Percentiles rank a stretch among this genome's conserved stretches.
These are phyloP conservation scores for Aspergillus coremiiformis DNA, from an alignment of 495 filamentous ascomycete species.

Conservation along the genomic window DNA sequence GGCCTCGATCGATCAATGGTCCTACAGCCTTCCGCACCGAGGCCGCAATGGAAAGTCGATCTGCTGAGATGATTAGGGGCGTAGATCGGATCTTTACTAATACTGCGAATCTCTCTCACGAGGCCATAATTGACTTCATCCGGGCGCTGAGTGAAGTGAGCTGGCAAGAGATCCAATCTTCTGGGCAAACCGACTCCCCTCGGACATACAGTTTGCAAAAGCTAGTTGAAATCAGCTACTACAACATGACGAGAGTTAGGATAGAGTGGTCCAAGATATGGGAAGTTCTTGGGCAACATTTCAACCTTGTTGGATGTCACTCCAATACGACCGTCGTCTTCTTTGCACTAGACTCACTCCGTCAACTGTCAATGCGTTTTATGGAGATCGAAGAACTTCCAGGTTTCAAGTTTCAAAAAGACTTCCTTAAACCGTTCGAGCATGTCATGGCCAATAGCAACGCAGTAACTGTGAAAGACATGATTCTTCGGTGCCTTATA, in stretches of 20 bases:
- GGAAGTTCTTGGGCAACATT: slow-evolving; percentile 92
- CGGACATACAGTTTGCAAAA: slow-evolving; percentile 96
- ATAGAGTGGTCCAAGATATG: slow-evolving; percentile 98
- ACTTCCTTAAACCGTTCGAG: slow-evolving; percentile 97
- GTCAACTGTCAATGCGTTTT: slow-evolving; percentile 95
- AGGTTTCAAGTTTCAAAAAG: slow-evolving; percentile 99
- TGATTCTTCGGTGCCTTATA: slow-evolving; percentile 92
- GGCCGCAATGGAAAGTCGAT: slow-evolving; percentile 84
- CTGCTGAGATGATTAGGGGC: slow-evolving; percentile 82
- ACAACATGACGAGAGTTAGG: slow-evolving; percentile 97
- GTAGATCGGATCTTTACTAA: slow-evolving; percentile 96
- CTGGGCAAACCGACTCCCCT: slow-evolving; percentile 87
- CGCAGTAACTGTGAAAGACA: slow-evolving; percentile 89
- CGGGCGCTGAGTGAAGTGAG: slow-evolving; percentile 89
- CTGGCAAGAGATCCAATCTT: slow-evolving; percentile 98
- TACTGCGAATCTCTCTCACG: slow-evolving; percentile 84
- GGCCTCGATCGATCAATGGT: slow-evolving; percentile 57
- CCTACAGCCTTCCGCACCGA: slow-evolving; percentile 69
- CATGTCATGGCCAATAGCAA: slow-evolving; percentile 91
- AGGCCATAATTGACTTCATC: slow-evolving; percentile 97
- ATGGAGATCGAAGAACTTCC: slow-evolving; percentile 97
- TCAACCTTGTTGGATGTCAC: slow-evolving; percentile 95
- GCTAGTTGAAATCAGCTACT: slow-evolving; percentile 95
- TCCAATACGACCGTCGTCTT: slow-evolving; percentile 92
- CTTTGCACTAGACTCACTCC: slow-evolving; percentile 89